Evolutionary conservation across 768 basidiomycete species (phyloP), one percentile per base, ranked within the genome.

Genomic region (Boletus barrowsii): DNA sequence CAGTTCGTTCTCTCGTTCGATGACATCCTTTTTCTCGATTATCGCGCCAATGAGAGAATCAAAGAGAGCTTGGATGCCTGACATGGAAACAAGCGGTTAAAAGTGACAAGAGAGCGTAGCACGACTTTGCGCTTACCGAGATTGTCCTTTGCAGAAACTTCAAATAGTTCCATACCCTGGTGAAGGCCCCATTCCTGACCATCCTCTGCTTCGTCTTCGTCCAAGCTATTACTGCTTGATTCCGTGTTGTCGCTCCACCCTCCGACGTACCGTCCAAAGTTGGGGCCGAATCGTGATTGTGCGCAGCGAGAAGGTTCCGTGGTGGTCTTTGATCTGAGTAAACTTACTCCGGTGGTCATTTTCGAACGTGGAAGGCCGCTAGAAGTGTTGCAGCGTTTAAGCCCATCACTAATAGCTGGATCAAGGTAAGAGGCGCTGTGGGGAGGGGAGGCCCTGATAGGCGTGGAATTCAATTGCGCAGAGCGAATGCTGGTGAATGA

Each of bases 121-220:
- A 48, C 18, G 26, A 44, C 37, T 39, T 32, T 26, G 18, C 22
- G 17, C 62, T 58, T 57, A 93, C 93, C 93, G 32, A 73, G 65
- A 65, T 90, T 88, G 62, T 94, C 92, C 72, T 94, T 94, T 49
- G 94, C 88, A 42, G 91, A 94, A 18, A 96, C 91, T 67, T 96
- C 91, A 59, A 90, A 91, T 17, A 95, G 79, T 64, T 89, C 88
- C 84, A 94, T 91, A 57, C 84, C 88, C 66, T 87, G 88, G 66
- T 79, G 83, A 37, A 88, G 76, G 6, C 89, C 88, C 87, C 88
- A 90, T 65, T 88, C 87, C 39, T 74, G 74, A 4, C 73, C 73
- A 18, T 80, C 80, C 6, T 76, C 71, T 4, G 69, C 76, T 18
- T 89, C 85, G 41, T 82, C 82, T 68, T 84, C 87, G 43, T 81